A percentile compares a stretch with the other conserved stretches of the same genome.
Conservation (phyloP, 331 rosid genomes). For the Cydonia oblonga region DNA sequence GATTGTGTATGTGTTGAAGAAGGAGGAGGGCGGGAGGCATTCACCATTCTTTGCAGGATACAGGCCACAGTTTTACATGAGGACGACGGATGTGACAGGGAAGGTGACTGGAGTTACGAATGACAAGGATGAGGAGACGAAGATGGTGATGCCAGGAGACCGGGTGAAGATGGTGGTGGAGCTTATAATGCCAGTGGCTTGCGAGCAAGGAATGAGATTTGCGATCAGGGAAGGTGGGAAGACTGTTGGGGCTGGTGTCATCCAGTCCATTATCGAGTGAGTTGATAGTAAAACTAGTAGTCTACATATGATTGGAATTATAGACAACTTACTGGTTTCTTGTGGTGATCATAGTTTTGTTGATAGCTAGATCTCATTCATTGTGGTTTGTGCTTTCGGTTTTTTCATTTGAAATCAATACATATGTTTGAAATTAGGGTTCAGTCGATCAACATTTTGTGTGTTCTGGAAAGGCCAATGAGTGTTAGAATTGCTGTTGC, state of each 20-base stretch:
- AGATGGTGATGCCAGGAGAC: slow-evolving; percentile 27
- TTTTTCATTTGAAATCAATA: background rate
- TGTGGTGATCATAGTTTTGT: background rate
- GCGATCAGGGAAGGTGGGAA: slow-evolving; percentile 14
- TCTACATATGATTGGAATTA: background rate
- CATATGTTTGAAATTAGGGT: background rate
- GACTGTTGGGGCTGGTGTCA: slow-evolving; percentile 13
- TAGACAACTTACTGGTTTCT: background rate
- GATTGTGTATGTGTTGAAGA: background rate
- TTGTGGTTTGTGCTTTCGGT: background rate
- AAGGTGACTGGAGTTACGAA: background rate
- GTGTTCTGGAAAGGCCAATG: background rate
- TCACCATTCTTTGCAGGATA: slow-evolving; percentile 3
- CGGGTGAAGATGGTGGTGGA: slow-evolving; percentile 26
- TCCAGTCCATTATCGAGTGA: slow-evolving; percentile 6
- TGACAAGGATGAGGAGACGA: slow-evolving; percentile 13
- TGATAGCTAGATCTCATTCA: background rate
- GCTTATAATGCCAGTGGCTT: slow-evolving; percentile 21
- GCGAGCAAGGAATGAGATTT: slow-evolving; percentile 18
- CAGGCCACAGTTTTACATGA: slow-evolving; percentile 12
- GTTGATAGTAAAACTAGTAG: background rate
- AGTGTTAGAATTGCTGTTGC: background rate
- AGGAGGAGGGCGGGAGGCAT: slow-evolving; percentile 12
- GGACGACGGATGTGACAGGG: slow-evolving; percentile 8
- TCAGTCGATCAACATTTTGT: background rate